Evolutionary conservation across 1,284 basidiomycete species (phyloP).

Genomic region (Tylopilus sp.): DNA sequence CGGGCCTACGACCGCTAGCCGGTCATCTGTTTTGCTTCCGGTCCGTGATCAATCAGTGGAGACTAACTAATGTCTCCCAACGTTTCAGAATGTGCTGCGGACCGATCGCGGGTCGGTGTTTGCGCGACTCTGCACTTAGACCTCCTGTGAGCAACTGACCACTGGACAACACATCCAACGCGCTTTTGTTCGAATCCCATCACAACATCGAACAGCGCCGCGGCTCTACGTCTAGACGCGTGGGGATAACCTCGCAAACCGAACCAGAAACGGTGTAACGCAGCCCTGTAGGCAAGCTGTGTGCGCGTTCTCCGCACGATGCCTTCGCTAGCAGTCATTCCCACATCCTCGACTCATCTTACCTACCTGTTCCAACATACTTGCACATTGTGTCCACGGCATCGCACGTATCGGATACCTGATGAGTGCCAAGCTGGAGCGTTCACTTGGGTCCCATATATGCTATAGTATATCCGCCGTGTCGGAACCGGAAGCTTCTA

Average conservation of each 20-base stretch:
- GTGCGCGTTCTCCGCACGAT: slow-evolving; percentile 11
- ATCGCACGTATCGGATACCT: slow-evolving; percentile 1
- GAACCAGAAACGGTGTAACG: not conserved
- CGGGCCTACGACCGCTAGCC: not conserved
- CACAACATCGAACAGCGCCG: not conserved
- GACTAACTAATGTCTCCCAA: not conserved
- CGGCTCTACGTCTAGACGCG: not conserved
- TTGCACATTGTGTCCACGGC: not conserved
- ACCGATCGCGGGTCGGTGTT: not conserved
- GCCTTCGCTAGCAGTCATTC: not conserved
- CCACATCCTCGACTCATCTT: too few relatives aligned
- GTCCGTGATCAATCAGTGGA: not conserved
- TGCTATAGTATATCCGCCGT: slow-evolving; percentile 5
- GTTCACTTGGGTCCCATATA: not conserved
- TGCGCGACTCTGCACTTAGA: not conserved
- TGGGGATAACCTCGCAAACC: not conserved
- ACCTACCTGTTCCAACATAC: not conserved
- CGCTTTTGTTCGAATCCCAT: not conserved
- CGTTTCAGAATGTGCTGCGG: not conserved
- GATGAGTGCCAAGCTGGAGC: not conserved
- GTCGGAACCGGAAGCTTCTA: slow-evolving; percentile 3
- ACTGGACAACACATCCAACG: too few relatives aligned
- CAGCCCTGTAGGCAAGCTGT: not conserved
- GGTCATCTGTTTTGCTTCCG: not conserved
- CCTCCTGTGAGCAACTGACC: not conserved